Base-by-base conservation (phyloP, 306 rosid species). In the Rosa multiflora region DNA sequence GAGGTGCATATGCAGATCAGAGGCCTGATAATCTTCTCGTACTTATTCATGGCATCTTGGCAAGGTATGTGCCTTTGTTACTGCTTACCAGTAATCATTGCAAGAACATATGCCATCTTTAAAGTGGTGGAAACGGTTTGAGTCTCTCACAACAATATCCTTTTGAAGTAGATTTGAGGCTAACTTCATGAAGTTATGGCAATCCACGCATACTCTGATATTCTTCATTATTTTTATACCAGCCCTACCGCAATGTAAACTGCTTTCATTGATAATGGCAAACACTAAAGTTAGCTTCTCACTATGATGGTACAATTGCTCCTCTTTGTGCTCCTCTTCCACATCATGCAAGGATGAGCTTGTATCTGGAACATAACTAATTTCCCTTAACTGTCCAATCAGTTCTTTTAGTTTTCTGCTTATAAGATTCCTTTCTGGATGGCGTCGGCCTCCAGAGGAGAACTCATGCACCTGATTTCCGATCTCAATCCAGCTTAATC, bases 121-220 rank as follows among this genome's bases (percentile, higher is more conserved):
- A 80, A 92, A 94, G 76, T 84, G 94, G 83, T 94, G 97, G 83
- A 94, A 94, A 10, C 97, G 97, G 81, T 89, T 94, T 32, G 97
- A 88, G 83, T 94, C 98, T 87, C 98, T 90, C 66, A 94, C 89
- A 76, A 90, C 77, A 76, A 92, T 94, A 84, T 88, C 93, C 86
- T 88, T 90, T 64, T 83, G 82, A 71, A 87, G 81, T 21, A 83
- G 81, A 80, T 78, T 74, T 64, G 99, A 91, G 15, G 94, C 89
- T 77, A 92, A 79, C 79, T 91, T 92, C 95, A 94, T 94, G 85
- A 94, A 94, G 81, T 89, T 88, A 68, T 92, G 97, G 85, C 99
- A 94, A 72, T 92, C 97, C 48, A 91, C 95, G 69, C 99, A 94
- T 63, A 94, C 91, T 55, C 94, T 92, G 67, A 92, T 94, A 81